phyloP scores from a whole-genome alignment of 2,329 filamentous ascomycete species.

The Arthrobotrys megalospora region DNA sequence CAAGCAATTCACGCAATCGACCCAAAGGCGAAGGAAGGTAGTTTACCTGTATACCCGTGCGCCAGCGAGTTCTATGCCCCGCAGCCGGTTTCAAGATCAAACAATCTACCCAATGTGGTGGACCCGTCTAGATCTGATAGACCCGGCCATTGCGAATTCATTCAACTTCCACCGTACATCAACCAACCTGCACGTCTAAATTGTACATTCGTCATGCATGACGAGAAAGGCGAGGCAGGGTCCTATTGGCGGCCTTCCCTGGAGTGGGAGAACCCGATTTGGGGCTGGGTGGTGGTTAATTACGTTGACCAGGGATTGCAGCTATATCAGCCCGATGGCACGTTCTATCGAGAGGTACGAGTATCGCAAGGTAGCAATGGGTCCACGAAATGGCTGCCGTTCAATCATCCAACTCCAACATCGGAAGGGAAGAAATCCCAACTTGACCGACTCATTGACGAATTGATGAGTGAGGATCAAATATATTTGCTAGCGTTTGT shows the following conservation, averaged over 20 bases:
- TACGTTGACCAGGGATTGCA: slow-evolving; percentile 68
- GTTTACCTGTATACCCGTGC: slow-evolving; percentile 65
- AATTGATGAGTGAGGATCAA: slow-evolving; percentile 61
- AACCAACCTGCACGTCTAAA: slow-evolving; percentile 68
- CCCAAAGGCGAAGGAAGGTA: slow-evolving; percentile 40
- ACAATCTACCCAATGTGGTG: slow-evolving; percentile 64
- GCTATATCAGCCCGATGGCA: slow-evolving; percentile 68
- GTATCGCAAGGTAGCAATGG: slow-evolving; percentile 63
- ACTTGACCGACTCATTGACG: slow-evolving; percentile 65
- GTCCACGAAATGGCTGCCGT: slow-evolving; percentile 67
- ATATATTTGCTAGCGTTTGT: slow-evolving; percentile 66
- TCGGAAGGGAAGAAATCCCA: slow-evolving; percentile 21
- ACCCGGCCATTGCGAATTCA: slow-evolving; percentile 65
- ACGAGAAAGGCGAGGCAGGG: slow-evolving; percentile 1
- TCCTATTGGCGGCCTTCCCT: slow-evolving; percentile 61
- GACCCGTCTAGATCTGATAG: slow-evolving; percentile 41
- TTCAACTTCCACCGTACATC: slow-evolving; percentile 69
- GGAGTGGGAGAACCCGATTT: slow-evolving; percentile 69
- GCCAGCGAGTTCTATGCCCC: slow-evolving; percentile 67
- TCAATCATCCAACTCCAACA: slow-evolving; percentile 59
- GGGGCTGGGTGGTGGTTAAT: slow-evolving; percentile 69
- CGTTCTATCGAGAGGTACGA: slow-evolving; percentile 69
- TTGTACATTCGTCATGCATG: slow-evolving; percentile 65
- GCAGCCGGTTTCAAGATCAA: slow-evolving; percentile 44
- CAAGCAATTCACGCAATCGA: slow-evolving; percentile 67